These are phyloP conservation scores for Solanum sejunctum DNA, from an alignment of 257 asterid genomes.

Conservation along the genomic window DNA sequence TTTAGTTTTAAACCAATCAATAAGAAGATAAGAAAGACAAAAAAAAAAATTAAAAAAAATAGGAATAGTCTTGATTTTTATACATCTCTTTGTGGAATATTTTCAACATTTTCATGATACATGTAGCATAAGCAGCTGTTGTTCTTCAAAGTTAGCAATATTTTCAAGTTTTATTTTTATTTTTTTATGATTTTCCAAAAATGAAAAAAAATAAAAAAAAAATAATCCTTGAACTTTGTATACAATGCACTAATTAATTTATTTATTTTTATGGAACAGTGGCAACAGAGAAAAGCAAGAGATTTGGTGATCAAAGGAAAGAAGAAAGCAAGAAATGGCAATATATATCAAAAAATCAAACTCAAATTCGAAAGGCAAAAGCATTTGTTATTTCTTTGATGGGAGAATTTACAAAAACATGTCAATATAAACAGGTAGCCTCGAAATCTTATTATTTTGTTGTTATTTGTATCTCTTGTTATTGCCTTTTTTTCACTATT, in stretches of 20 bases:
- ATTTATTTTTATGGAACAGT: slow-evolving; percentile 6
- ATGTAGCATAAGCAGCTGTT: background rate
- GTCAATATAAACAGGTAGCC: slow-evolving; percentile 45
- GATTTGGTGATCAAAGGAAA: slow-evolving; percentile 15
- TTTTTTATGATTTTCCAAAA: background rate
- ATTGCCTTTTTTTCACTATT: background rate
- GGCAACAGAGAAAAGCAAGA: slow-evolving; percentile 23
- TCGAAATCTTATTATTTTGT: background rate
- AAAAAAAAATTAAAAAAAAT: too few relatives aligned
- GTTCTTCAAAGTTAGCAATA: background rate
- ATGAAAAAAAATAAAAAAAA: too few relatives aligned
- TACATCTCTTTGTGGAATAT: background rate
- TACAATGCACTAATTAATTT: background rate
- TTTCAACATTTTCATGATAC: background rate
- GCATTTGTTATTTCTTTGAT: slow-evolving; percentile 50
- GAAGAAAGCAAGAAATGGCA: slow-evolving; percentile 28
- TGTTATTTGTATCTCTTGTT: background rate
- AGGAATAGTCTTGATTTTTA: background rate
- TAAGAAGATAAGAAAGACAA: background rate
- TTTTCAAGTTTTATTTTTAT: background rate
- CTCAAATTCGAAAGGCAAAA: slow-evolving; percentile 56
- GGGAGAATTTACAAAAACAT: slow-evolving; percentile 52
- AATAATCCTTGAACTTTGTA: background rate
- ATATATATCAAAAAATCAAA: slow-evolving; percentile 29
- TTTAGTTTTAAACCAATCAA: background rate